phyloP scores from a whole-genome alignment of 192 early-diverging fungal genomes.

The Dissophora ornata region DNA sequence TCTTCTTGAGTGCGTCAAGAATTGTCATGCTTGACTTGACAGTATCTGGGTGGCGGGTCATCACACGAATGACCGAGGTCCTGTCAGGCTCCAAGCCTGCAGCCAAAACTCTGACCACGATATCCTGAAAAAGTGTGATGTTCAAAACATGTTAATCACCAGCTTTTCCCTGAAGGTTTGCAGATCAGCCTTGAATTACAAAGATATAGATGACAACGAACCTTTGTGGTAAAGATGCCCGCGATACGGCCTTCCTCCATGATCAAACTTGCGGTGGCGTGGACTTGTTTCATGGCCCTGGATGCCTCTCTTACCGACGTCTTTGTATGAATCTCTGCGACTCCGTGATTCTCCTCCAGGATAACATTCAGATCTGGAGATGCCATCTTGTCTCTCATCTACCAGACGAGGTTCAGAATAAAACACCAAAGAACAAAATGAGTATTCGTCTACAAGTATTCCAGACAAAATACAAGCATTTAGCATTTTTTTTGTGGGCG shows the following conservation, averaged over 20 bases:
- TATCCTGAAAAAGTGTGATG: slow-evolving; percentile 60
- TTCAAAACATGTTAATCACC: no score
- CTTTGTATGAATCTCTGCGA: slow-evolving; percentile 67
- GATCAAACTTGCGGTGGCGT: slow-evolving; percentile 77
- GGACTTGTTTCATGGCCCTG: slow-evolving; percentile 70
- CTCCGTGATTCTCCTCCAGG: slow-evolving; percentile 65
- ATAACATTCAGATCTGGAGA: slow-evolving; percentile 88
- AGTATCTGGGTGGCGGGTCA: slow-evolving; percentile 87
- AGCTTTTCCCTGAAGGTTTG: no score
- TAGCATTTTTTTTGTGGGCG: no score
- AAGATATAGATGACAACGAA: not conserved
- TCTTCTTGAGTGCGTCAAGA: slow-evolving; percentile 78
- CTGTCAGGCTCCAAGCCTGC: slow-evolving; percentile 82
- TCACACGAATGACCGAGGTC: slow-evolving; percentile 94
- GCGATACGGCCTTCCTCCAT: slow-evolving; percentile 73
- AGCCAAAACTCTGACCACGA: slow-evolving; percentile 83
- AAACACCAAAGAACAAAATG: not conserved
- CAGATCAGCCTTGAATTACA: no score
- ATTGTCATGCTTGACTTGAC: slow-evolving; percentile 69
- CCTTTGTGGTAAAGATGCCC: slow-evolving; percentile 73
- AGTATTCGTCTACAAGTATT: no score
- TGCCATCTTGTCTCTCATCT: slow-evolving; percentile 80
- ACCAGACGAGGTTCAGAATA: slow-evolving; percentile 53
- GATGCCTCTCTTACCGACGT: slow-evolving; percentile 74
- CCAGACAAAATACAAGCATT: no score